A percentile compares a stretch with the other conserved stretches of the same genome.
Conservation (phyloP, 2,329 filamentous ascomycete species). For the Tolypocladium guangdongense region DNA sequence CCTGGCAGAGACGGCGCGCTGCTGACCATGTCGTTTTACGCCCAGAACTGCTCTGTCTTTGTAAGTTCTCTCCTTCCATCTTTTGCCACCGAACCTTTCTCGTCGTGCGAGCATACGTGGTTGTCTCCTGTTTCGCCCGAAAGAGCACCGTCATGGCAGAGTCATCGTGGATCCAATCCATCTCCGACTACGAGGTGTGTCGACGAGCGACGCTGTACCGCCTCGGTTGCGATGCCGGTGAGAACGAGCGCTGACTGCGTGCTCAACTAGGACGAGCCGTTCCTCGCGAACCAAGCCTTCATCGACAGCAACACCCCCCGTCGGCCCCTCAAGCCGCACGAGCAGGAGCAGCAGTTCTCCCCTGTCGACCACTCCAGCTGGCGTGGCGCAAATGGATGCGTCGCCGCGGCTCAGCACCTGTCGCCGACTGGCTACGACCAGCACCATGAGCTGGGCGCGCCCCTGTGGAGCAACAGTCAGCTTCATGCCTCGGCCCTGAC, state of each 20-base stretch:
- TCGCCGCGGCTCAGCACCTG: not conserved
- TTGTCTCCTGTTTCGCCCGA: not conserved
- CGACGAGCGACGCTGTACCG: not conserved
- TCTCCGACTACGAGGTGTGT: slow-evolving; percentile 9
- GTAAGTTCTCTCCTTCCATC: not conserved
- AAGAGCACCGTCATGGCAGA: not conserved
- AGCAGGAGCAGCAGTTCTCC: not conserved
- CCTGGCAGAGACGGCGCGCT: not conserved
- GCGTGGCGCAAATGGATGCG: not conserved
- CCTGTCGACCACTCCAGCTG: not conserved
- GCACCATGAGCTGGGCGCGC: not conserved
- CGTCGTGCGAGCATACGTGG: not conserved
- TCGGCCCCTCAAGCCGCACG: not conserved
- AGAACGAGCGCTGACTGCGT: no score
- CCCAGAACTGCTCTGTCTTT: no score
- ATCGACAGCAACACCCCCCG: not conserved
- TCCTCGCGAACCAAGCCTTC: not conserved
- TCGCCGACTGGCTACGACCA: not conserved
- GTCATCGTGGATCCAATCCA: slow-evolving; percentile 3
- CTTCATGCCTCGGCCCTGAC: not conserved
- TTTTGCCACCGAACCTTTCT: not conserved
- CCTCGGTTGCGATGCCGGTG: not conserved
- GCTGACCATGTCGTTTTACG: not conserved
- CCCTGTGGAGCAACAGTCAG: not conserved
- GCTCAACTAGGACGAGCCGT: not conserved